phyloP scores from a whole-genome alignment of 305 asterid species.

The Lippia alba region DNA sequence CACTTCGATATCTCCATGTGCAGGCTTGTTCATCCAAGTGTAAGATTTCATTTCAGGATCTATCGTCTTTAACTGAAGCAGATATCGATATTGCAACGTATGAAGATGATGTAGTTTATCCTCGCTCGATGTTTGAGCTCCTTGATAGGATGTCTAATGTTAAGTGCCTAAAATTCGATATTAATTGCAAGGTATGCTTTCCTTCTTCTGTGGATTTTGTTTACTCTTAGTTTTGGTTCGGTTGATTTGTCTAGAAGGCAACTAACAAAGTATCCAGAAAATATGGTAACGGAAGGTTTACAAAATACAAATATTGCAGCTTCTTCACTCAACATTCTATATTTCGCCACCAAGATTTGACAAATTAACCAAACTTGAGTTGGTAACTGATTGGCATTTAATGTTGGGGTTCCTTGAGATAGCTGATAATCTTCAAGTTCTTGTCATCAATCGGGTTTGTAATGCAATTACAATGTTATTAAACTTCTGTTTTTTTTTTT shows the following conservation, averaged over 20 bases:
- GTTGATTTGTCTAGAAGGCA: no score
- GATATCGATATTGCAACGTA: neutral
- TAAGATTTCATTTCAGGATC: neutral
- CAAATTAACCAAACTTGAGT: slow-evolving; percentile 24
- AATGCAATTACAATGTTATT: neutral
- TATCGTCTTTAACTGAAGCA: slow-evolving; percentile 20
- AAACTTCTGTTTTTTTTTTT: neutral
- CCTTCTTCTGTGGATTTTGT: no score
- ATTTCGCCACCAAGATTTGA: neutral
- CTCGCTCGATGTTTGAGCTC: neutral
- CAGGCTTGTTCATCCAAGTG: neutral
- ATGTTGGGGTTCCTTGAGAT: slow-evolving; percentile 14
- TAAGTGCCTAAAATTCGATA: neutral
- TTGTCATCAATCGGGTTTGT: slow-evolving; percentile 7
- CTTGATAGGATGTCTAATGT: slow-evolving; percentile 12
- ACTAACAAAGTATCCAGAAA: no score
- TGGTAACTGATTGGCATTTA: slow-evolving; percentile 15
- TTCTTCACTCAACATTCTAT: neutral
- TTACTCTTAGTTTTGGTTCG: no score
- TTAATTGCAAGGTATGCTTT: neutral
- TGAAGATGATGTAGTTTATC: neutral
- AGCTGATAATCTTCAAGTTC: slow-evolving; percentile 26
- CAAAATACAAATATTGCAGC: neutral
- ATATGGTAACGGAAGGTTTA: no score
- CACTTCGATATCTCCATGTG: slow-evolving; percentile 12